Evolutionary conservation across 208 protist genomes (phyloP).

Genomic region (Angomonas ambiguus): DNA sequence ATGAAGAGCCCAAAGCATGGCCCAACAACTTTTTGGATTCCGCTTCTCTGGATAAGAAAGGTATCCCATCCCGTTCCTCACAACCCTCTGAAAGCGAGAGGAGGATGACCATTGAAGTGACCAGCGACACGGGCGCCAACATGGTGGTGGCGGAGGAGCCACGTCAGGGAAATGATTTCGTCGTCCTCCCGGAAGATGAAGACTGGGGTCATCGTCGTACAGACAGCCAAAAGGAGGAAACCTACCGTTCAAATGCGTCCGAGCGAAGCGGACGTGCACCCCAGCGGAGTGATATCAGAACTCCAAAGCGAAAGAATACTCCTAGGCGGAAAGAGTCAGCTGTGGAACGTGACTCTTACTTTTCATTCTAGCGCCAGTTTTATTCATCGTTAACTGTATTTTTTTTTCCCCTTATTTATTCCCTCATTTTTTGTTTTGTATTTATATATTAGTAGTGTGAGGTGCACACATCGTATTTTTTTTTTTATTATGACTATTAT

Average conservation of each 20-base stretch:
- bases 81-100: conserved; percentile 11
- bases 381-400: neutral
- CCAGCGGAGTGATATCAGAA: neutral
- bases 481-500: conserved; percentile 9
- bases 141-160: neutral
- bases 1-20: conserved; percentile 16
- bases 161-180: neutral
- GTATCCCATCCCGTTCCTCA: conserved; percentile 18
- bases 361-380: conserved; percentile 4
- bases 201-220: neutral
- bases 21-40: conserved; percentile 24
- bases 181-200: conserved; percentile 10
- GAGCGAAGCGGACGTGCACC: neutral
- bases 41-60: conserved; percentile 38
- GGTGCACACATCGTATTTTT: conserved; percentile 10
- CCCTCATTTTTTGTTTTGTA: neutral
- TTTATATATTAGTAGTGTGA: neutral
- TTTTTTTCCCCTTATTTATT: conserved; percentile 1
- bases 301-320: neutral
- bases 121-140: neutral
- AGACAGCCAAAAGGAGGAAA: neutral
- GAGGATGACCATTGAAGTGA: conserved; percentile 4
- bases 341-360: conserved; percentile 5
- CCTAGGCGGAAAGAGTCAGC: conserved; percentile 4
- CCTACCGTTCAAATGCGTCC: conserved; percentile 20